phyloP scores from a whole-genome alignment of 1,284 basidiomycete genomes.

The Gastroboletus turbinatus region DNA sequence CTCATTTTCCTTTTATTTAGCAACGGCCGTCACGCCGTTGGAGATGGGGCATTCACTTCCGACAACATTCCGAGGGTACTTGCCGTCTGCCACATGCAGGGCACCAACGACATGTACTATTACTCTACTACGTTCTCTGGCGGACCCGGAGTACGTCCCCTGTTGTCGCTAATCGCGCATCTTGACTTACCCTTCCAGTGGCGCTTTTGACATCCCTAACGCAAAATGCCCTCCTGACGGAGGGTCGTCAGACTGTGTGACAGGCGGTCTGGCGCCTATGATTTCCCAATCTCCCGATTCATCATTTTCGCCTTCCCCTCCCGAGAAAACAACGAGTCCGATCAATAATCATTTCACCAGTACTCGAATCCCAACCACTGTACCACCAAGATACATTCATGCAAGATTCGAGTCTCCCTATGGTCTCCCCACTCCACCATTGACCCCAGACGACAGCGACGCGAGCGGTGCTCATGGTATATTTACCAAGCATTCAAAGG shows the following conservation, averaged over 20 bases:
- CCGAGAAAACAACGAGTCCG: conserved; percentile 36
- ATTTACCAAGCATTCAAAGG: conserved; percentile 46
- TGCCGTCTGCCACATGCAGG: conserved; percentile 79
- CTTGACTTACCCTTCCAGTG: conserved; percentile 48
- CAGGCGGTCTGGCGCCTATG: conserved; percentile 76
- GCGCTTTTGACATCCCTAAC: conserved; percentile 87
- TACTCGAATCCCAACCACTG: conserved; percentile 28
- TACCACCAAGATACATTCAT: conserved; percentile 47
- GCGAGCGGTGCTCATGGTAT: conserved; percentile 36
- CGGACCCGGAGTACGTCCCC: conserved; percentile 72
- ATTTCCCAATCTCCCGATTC: conserved; percentile 46
- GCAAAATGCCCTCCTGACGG: conserved; percentile 87
- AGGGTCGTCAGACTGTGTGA: conserved; percentile 91
- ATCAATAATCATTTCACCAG: conserved; percentile 32
- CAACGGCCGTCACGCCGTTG: conserved; percentile 92
- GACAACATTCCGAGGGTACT: conserved; percentile 78
- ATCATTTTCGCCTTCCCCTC: conserved; percentile 39
- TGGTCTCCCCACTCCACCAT: conserved; percentile 40
- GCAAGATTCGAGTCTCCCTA: conserved; percentile 33
- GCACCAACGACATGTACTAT: conserved; percentile 78
- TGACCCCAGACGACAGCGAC: conserved; percentile 36
- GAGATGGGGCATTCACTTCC: conserved; percentile 83
- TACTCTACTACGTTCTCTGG: conserved; percentile 88
- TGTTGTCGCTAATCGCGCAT: not conserved
- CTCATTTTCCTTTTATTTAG: conserved; percentile 39